Evolutionary conservation across 371 early-diverging fungal species (phyloP).

Genomic region (Mucor plumbeus): DNA sequence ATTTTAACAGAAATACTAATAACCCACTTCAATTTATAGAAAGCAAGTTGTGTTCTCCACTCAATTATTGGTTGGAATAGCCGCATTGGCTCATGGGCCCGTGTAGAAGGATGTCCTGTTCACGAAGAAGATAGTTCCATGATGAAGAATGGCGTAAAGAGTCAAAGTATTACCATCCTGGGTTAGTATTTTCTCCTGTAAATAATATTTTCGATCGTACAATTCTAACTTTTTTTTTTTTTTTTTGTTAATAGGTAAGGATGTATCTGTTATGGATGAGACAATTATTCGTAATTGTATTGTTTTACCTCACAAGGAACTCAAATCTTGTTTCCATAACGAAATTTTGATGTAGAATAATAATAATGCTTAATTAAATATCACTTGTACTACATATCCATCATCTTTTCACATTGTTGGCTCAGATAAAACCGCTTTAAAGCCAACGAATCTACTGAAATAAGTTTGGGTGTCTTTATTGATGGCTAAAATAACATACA

Average conservation of each 20-base stretch:
- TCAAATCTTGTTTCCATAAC: constrained; percentile 87
- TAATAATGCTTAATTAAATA: not conserved
- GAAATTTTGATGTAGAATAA: constrained; percentile 90
- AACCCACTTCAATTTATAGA: constrained; percentile 21
- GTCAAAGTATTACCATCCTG: constrained; percentile 89
- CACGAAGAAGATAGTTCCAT: constrained; percentile 63
- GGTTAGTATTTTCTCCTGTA: constrained; percentile 44
- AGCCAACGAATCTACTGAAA: too few species aligned
- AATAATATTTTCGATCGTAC: too few species aligned
- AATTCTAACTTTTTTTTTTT: constrained; percentile 34
- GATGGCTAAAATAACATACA: too few species aligned
- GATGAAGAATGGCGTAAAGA: constrained; percentile 91
- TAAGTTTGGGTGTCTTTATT: too few species aligned
- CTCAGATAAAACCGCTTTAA: too few species aligned
- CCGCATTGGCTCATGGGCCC: constrained; percentile 91
- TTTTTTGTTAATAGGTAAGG: constrained; percentile 59
- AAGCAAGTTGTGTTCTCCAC: constrained; percentile 82
- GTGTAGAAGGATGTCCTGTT: constrained; percentile 89
- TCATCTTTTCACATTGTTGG: too few species aligned
- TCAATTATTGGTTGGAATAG: constrained; percentile 97
- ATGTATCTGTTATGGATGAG: constrained; percentile 90
- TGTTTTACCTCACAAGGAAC: constrained; percentile 96
- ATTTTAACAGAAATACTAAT: not conserved
- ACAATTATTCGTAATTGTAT: constrained; percentile 94
- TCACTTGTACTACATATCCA: too few species aligned